Conservation (phyloP, 805 yeast species). For the Barnettozyma wickerhamii region DNA sequence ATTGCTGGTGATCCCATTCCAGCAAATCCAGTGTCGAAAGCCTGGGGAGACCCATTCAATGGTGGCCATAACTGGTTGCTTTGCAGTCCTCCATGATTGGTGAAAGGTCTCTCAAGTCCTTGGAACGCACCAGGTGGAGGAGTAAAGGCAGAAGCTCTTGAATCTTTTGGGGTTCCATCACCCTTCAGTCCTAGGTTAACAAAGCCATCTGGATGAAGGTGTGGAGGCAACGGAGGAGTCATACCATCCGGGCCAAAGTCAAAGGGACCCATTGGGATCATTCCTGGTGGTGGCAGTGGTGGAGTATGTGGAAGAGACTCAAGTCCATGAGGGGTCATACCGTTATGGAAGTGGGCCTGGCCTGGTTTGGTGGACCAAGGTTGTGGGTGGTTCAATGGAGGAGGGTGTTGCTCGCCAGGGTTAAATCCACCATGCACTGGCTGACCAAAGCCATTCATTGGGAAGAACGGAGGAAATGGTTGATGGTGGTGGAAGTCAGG, state of each 20-base stretch:
- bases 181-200: conserved; percentile 15
- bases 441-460: conserved; percentile 26
- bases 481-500: conserved; percentile 17
- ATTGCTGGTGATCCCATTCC: conserved; percentile 10
- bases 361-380: conserved; percentile 25
- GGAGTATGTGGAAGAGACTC: conserved; percentile 20
- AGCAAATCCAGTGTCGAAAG: conserved; percentile 12
- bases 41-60: conserved; percentile 18
- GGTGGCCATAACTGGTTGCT: conserved; percentile 24
- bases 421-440: conserved; percentile 20
- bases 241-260: conserved; percentile 25
- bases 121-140: conserved; percentile 9
- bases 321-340: conserved; percentile 10
- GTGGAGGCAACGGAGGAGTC: conserved; percentile 16
- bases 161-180: conserved; percentile 9
- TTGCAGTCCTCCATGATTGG: conserved; percentile 15
- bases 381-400: conserved; percentile 13
- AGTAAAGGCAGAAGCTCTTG: conserved; percentile 7
- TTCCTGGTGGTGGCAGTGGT: conserved; percentile 24
- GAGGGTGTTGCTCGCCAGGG: conserved; percentile 14
- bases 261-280: conserved; percentile 25
- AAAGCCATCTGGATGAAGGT: conserved; percentile 11
- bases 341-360: conserved; percentile 16
- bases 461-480: conserved; percentile 25
- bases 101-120: conserved; percentile 5